phyloP scores from a whole-genome alignment of 768 basidiomycete species.

The Agaricus subrufescens region DNA sequence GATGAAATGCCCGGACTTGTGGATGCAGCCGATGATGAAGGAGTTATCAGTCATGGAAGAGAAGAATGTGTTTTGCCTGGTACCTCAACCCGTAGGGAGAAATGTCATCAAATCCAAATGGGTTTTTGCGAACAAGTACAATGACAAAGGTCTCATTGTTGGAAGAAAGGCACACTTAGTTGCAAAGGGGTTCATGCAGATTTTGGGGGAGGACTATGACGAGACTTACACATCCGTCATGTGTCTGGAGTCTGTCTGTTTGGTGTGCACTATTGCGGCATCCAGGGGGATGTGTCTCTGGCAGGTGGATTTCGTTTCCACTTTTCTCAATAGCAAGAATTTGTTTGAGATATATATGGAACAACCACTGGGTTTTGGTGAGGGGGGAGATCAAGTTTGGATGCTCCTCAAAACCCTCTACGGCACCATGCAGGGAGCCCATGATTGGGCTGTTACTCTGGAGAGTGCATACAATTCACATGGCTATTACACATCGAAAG shows the following conservation, averaged over 20 bases:
- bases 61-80: not conserved
- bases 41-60: not conserved
- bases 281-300: constrained; percentile 8
- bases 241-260: constrained; percentile 14
- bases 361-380: constrained; percentile 10
- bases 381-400: constrained; percentile 10
- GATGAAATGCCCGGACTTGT: constrained; percentile 1
- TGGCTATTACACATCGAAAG: constrained; percentile 9
- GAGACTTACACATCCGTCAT: constrained; percentile 15
- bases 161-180: constrained; percentile 13
- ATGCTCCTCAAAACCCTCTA: constrained; percentile 15
- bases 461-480: constrained; percentile 8
- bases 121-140: constrained; percentile 10
- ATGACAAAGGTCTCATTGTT: constrained; percentile 12
- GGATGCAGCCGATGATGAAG: constrained; percentile 4
- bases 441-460: constrained; percentile 8
- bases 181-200: constrained; percentile 14
- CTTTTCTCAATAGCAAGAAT: constrained; percentile 17
- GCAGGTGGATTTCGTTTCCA: constrained; percentile 16
- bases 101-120: constrained; percentile 11
- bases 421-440: constrained; percentile 14
- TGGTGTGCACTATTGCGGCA: constrained; percentile 14
- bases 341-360: constrained; percentile 15
- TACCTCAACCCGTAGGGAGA: constrained; percentile 7
- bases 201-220: constrained; percentile 13